Conservation (phyloP, 208 protist genomes). For the Leishmania aethiopica region DNA sequence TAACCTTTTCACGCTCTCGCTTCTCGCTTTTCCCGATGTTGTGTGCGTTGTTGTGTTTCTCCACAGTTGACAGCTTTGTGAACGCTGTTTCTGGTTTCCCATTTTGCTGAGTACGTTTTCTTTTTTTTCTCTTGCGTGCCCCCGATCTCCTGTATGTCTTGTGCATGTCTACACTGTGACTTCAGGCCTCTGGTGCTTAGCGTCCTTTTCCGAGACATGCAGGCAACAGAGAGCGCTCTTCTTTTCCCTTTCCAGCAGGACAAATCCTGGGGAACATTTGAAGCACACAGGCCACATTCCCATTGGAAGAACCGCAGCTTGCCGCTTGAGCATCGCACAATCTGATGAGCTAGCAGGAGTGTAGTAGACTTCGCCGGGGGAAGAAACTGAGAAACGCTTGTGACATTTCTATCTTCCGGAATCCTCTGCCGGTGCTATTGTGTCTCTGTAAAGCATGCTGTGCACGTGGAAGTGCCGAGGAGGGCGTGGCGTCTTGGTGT, state of each 20-base stretch:
- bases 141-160: not conserved
- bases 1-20: not conserved
- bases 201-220: not conserved
- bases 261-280: not conserved
- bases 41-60: constrained; percentile 4
- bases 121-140: not conserved
- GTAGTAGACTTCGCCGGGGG: not conserved
- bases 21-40: not conserved
- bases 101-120: constrained; percentile 13
- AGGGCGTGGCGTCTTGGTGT: not conserved
- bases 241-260: constrained; percentile 1
- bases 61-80: not conserved
- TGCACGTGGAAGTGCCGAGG: not conserved
- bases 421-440: not conserved
- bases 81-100: constrained; percentile 14
- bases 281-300: not conserved
- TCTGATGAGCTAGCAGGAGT: not conserved
- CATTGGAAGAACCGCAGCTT: not conserved
- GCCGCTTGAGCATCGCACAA: not conserved
- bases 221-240: not conserved
- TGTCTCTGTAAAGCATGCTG: not conserved
- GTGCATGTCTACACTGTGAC: not conserved
- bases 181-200: not conserved
- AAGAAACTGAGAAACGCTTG: not conserved
- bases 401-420: not conserved